phyloP scores from a whole-genome alignment of 345 rosid species.

The Salix brachista region DNA sequence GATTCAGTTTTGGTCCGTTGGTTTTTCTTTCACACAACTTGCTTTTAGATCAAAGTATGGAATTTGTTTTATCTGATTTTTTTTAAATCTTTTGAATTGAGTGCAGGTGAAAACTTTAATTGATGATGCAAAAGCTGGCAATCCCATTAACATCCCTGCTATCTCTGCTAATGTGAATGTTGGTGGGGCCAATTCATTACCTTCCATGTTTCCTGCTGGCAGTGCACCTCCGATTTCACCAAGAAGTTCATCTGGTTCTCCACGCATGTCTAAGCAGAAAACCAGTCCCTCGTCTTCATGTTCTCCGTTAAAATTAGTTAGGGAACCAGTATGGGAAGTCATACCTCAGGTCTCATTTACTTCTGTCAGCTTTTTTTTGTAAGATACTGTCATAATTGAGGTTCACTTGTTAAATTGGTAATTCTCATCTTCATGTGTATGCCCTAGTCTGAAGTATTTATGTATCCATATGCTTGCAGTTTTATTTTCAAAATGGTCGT shows the following conservation, averaged over 20 bases:
- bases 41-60: background rate
- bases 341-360: slow-evolving; percentile 30
- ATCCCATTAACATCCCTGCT: slow-evolving; percentile 5
- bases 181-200: slow-evolving; percentile 13
- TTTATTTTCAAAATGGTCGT: slow-evolving; percentile 31
- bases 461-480: slow-evolving; percentile 14
- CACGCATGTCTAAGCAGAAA: slow-evolving; percentile 24
- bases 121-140: slow-evolving; percentile 21
- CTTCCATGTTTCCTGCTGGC: slow-evolving; percentile 31
- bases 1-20: background rate
- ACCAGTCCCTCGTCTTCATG: slow-evolving; percentile 19
- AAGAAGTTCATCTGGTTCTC: slow-evolving; percentile 30
- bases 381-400: background rate
- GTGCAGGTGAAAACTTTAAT: slow-evolving; percentile 27
- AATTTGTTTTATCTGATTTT: background rate
- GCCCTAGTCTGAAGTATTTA: background rate
- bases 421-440: background rate
- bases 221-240: slow-evolving; percentile 34
- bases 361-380: slow-evolving; percentile 6
- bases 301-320: slow-evolving; percentile 22
- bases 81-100: background rate
- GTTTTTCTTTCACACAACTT: background rate
- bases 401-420: background rate
- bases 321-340: slow-evolving; percentile 19
- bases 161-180: background rate